Percentiles rank a stretch among this genome's conserved stretches.
phyloP scores from a whole-genome alignment of 805 yeast genomes.

The Myxozyma monticola region DNA sequence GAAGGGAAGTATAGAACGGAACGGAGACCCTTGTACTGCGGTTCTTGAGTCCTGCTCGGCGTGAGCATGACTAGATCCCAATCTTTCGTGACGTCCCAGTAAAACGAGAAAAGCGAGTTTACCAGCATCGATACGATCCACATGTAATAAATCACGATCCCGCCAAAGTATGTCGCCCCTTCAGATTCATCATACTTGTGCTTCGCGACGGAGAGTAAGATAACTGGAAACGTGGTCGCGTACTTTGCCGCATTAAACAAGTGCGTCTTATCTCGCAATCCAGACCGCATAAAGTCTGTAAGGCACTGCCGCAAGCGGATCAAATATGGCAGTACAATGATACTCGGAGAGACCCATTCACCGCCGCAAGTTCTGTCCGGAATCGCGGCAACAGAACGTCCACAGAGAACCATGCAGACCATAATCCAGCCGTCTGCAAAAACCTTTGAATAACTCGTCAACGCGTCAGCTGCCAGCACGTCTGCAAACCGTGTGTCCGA shows the following conservation, averaged over 20 bases:
- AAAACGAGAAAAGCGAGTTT: conserved; percentile 74
- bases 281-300: conserved; percentile 53
- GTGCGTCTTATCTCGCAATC: conserved; percentile 50
- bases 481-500: conserved; percentile 65
- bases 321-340: conserved; percentile 58
- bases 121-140: conserved; percentile 48
- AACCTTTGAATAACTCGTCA: conserved; percentile 78
- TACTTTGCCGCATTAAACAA: conserved; percentile 76
- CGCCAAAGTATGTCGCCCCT: conserved; percentile 9
- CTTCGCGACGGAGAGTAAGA: conserved; percentile 40
- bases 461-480: conserved; percentile 76
- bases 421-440: conserved; percentile 67
- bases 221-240: conserved; percentile 58
- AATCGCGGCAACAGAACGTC: conserved; percentile 38
- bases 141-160: conserved; percentile 6
- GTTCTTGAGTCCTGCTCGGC: not conserved
- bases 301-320: conserved; percentile 82
- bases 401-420: conserved; percentile 48
- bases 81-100: conserved; percentile 89
- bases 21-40: conserved; percentile 30
- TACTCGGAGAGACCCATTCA: conserved; percentile 40
- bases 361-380: conserved; percentile 44
- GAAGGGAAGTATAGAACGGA: conserved; percentile 34
- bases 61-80: conserved; percentile 72
- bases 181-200: conserved; percentile 24